These are phyloP conservation scores for Samsoniella hepiali DNA, from an alignment of 2,329 filamentous ascomycete species.

Conservation along the genomic window DNA sequence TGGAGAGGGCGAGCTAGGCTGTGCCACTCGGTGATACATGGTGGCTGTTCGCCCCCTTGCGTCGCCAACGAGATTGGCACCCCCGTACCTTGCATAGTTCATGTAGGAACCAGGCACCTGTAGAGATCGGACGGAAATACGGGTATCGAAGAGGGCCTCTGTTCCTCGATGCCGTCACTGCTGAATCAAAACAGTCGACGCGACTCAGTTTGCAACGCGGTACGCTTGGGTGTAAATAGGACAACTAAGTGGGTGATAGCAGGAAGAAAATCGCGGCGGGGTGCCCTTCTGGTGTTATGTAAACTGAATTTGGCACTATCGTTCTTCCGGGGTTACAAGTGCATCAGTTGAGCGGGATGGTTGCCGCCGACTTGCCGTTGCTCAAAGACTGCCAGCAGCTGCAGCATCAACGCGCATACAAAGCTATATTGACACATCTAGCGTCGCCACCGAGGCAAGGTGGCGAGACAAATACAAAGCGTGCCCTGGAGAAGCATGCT, in stretches of 20 bases:
- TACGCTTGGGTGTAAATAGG: not conserved
- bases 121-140: conserved; percentile 9
- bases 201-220: not conserved
- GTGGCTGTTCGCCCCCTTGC: conserved; percentile 15
- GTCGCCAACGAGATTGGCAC: conserved; percentile 7
- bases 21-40: conserved; percentile 11
- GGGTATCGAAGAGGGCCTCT: not conserved
- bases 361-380: not conserved
- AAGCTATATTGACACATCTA: not conserved
- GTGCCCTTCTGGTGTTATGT: not conserved
- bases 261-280: too few species aligned
- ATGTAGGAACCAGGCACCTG: conserved; percentile 1
- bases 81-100: conserved; percentile 16
- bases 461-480: not conserved
- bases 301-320: not conserved
- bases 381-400: not conserved
- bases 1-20: conserved; percentile 14
- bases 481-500: not conserved
- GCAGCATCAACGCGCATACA: not conserved
- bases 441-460: not conserved
- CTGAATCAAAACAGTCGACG: conserved; percentile 15
- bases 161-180: conserved; percentile 7
- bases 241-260: not conserved
- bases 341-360: not conserved
- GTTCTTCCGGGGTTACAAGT: not conserved